Evolutionary conservation across 2,329 filamentous ascomycete species (phyloP).

Genomic region (Fusarium sp.): DNA sequence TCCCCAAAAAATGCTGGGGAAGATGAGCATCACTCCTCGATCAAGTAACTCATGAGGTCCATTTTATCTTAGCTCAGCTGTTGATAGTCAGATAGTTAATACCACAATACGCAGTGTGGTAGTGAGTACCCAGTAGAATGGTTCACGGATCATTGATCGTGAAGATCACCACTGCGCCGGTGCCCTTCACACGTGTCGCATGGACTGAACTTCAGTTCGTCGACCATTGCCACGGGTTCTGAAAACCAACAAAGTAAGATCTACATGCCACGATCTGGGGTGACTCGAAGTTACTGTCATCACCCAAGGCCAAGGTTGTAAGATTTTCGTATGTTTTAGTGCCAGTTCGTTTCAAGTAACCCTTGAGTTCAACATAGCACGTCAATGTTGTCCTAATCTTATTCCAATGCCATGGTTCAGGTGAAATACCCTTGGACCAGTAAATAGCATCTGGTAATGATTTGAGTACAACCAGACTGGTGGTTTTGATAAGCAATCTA

Average conservation of each 20-base stretch:
- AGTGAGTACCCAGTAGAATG: slow-evolving; percentile 30
- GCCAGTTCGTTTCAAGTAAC: slow-evolving; percentile 27
- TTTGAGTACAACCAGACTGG: slow-evolving; percentile 19
- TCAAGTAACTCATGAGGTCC: slow-evolving; percentile 17
- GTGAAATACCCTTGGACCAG: slow-evolving; percentile 4
- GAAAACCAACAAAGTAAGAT: slow-evolving; percentile 42
- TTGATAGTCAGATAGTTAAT: background rate
- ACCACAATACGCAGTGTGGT: slow-evolving; percentile 16
- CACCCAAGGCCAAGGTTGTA: slow-evolving; percentile 20
- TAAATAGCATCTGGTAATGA: slow-evolving; percentile 1
- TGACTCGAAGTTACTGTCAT: slow-evolving; percentile 11
- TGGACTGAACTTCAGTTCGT: slow-evolving; percentile 36
- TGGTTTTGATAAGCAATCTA: slow-evolving; percentile 14
- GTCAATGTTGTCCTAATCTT: slow-evolving; percentile 24
- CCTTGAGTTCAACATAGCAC: slow-evolving; percentile 23
- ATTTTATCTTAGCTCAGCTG: slow-evolving; percentile 25
- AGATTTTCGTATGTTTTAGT: slow-evolving; percentile 33
- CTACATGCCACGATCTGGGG: slow-evolving; percentile 29
- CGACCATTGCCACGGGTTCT: slow-evolving; percentile 32
- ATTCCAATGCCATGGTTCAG: slow-evolving; percentile 19
- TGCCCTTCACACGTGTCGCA: slow-evolving; percentile 35
- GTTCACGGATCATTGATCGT: slow-evolving; percentile 35
- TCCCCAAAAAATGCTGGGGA: slow-evolving; percentile 31
- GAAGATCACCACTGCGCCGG: slow-evolving; percentile 38
- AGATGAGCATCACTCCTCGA: slow-evolving; percentile 21